Evolutionary conservation across 1,284 basidiomycete species (phyloP), one percentile per base, ranked within the genome.

Genomic region (Leccinum griseonigrum): DNA sequence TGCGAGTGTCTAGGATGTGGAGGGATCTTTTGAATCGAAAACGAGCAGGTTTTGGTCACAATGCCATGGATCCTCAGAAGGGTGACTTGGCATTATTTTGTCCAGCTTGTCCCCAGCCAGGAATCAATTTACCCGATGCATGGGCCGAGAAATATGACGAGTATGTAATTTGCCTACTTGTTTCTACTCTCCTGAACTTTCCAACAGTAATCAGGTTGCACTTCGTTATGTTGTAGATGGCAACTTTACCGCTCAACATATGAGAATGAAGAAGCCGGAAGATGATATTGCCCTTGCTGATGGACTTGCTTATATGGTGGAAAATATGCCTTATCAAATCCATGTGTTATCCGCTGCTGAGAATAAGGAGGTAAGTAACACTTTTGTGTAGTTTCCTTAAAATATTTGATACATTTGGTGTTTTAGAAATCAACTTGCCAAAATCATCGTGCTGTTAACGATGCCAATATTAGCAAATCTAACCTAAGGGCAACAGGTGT

Each of bases 231-330:
- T 65, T 1, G 34, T 66, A 1, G 63, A 68, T 61, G 61, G 66
- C 1, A 68, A 68, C 36, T 67, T 68, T 32, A 64, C 56, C 3
- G 63, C 58, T 0, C 57, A 68, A 13, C 58, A 66, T 29, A 62
- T 68, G 58, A 60, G 61, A 32, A 65, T 65, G 57, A n/a, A 34
- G 22, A 58, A n/a, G 1, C 67, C 57, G 0, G 48, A 66, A 18
- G 32, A 60, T 40, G 60, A 67, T 58, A 18, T 68, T 6, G 31
- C 34, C 0, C 53, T 67, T 0, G 56, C 61, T 13, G 62, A 68
- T 61, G 60, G 63, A 2, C 13, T 62, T 9, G 61, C 22, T 9
- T 68, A 66, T 32, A 67, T 68, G 60, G 53, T 65, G 2, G 31
- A 14, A 6, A 34, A 63, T 3, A 9, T 8, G 14, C 51, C 56